These are phyloP conservation scores for Arctium lappa DNA, from an alignment of 129 eudicot genomes.

Conservation along the genomic window DNA sequence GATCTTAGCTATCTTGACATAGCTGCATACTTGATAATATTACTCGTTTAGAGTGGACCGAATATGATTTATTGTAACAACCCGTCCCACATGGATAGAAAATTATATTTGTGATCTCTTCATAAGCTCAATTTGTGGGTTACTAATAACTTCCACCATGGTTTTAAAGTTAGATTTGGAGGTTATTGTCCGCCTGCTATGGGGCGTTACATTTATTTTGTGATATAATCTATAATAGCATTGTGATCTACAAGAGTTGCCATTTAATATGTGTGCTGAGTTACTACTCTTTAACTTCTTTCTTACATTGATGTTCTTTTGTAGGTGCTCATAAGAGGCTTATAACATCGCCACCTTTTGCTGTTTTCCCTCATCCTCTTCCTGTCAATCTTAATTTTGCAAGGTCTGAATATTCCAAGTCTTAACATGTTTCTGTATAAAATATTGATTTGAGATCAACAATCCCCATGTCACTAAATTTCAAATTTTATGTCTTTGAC, in stretches of 20 bases:
- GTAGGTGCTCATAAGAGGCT: constrained; percentile 89
- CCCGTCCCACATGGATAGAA: not conserved
- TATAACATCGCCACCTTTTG: constrained; percentile 89
- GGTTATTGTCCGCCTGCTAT: no score
- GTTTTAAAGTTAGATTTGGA: no score
- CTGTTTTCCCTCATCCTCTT: constrained; percentile 97
- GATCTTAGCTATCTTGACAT: no score
- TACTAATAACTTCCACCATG: no score
- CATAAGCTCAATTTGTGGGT: not conserved
- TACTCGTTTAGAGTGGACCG: no score
- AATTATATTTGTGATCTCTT: not conserved
- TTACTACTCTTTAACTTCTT: not conserved
- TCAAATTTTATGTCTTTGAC: not conserved
- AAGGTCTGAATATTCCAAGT: constrained; percentile 42
- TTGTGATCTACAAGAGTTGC: not conserved
- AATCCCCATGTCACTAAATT: constrained; percentile 2
- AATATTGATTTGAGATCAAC: not conserved
- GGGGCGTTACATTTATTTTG: no score
- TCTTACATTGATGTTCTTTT: constrained; percentile 6
- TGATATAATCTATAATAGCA: not conserved
- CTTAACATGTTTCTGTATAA: not conserved
- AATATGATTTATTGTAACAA: no score
- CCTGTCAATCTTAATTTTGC: constrained; percentile 78
- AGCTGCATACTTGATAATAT: no score
- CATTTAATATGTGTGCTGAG: no score